These are phyloP conservation scores for Sinapis alba DNA, from an alignment of 441 rosid genomes.

Conservation along the genomic window DNA sequence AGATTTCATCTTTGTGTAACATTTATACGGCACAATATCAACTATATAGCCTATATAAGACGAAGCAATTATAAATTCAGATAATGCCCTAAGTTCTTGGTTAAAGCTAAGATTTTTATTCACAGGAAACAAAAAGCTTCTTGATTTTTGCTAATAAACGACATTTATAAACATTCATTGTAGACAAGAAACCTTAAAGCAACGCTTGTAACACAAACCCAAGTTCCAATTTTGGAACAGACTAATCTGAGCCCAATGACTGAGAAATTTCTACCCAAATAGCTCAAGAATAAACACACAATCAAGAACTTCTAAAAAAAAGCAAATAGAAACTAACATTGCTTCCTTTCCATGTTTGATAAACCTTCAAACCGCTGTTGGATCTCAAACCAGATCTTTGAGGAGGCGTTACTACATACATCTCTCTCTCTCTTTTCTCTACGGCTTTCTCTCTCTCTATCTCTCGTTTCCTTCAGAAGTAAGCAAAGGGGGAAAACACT, in stretches of 20 bases:
- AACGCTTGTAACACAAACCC: background rate
- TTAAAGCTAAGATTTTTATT: slow-evolving; percentile 2
- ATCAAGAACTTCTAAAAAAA: background rate
- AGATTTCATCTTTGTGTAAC: background rate
- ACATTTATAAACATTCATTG: background rate
- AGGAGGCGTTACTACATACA: slow-evolving; percentile 77
- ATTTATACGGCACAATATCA: background rate
- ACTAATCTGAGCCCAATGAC: slow-evolving; percentile 7
- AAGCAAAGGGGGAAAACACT: slow-evolving; percentile 31
- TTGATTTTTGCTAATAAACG: background rate
- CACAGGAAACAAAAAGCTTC: background rate
- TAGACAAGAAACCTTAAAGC: background rate
- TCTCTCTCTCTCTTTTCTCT: slow-evolving; percentile 32
- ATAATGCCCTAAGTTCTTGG: background rate
- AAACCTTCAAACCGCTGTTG: slow-evolving; percentile 46
- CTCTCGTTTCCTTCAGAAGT: slow-evolving; percentile 18
- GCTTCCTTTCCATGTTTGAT: slow-evolving; percentile 60
- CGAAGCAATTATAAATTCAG: background rate
- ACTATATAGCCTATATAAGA: background rate
- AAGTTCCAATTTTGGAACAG: slow-evolving; percentile 10
- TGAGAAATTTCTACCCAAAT: background rate
- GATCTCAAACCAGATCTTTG: slow-evolving; percentile 64
- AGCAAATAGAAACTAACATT: slow-evolving; percentile 45
- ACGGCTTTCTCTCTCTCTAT: slow-evolving; percentile 31
- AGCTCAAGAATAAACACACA: slow-evolving; percentile 6